Evolutionary conservation across 2,329 filamentous ascomycete genomes (phyloP), one percentile per base, ranked within the genome.

Genomic region (Scleromitrula shiraiana): DNA sequence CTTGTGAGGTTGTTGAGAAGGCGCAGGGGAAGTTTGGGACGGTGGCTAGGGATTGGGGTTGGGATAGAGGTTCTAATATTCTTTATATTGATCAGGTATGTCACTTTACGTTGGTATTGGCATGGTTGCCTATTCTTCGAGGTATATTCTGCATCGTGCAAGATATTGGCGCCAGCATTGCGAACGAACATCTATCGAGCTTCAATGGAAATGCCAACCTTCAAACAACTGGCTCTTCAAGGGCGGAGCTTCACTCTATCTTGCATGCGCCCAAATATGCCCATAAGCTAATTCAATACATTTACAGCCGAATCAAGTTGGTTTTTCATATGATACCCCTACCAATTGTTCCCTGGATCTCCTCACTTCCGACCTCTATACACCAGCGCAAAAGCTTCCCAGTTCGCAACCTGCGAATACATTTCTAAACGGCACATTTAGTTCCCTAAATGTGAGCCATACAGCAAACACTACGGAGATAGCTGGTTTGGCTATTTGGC

Each of bases 261-360:
- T 23, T 30, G n/a, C 14, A 24, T 12, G 35, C n/a, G 27, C 15
- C n/a, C 5, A 4, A 39, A 22, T 12, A 5, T 8, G 24, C 17
- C 22, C 23, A 10, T 12, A 42, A 32, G 27, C 56, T 60, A 52
- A 62, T 51, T n/a, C n/a, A n/a, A 68, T 70, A 46, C 64, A 64
- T 64, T 9, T n/a, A 4, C 29, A 88, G 76, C 82, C 82, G 20
- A 81, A 82, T 52, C 81, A 87, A 65, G 77, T 87, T 41, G 78
- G 79, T 22, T 81, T 84, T 55, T 85, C 81, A 2, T 81, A 78
- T 60, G 85, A 88, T 59, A 72, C 71, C 22, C 68, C 74, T 7
- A 78, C 74, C 7, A 82, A 87, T 57, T 75, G 76, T 14, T 81
- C 80, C 6, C 60, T 80, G 19, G 66, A 77, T 51, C 64, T 78